A percentile compares a stretch with the other conserved stretches of the same genome.
These are phyloP conservation scores for Cercophora newfieldiana DNA, from an alignment of 495 filamentous ascomycete species.

Conservation along the genomic window DNA sequence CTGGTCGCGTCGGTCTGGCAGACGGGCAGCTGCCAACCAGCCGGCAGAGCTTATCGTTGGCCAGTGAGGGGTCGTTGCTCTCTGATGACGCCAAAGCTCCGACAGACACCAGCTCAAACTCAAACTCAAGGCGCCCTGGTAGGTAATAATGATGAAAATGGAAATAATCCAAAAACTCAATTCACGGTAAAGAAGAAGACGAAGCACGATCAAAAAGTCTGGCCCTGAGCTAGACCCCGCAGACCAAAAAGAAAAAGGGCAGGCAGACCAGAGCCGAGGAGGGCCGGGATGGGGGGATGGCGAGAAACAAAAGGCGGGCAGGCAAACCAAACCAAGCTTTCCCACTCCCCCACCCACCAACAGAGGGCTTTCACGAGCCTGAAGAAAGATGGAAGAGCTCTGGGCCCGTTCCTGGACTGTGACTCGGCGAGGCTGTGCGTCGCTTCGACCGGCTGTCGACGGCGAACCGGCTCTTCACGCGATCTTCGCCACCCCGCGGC, in stretches of 20 bases:
- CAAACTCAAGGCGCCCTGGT: not conserved
- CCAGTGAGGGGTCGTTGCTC: constrained; percentile 21
- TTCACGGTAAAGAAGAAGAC: not conserved
- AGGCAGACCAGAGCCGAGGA: not conserved
- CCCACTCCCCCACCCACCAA: not conserved
- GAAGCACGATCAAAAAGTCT: not conserved
- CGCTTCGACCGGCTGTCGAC: constrained; percentile 24
- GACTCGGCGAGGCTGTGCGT: constrained; percentile 27
- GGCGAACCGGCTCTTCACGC: constrained; percentile 24
- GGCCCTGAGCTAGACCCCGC: not conserved
- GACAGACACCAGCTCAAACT: not conserved
- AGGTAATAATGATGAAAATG: not conserved
- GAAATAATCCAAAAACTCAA: not conserved
- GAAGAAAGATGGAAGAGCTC: not conserved
- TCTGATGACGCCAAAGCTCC: not conserved
- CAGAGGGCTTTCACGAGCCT: not conserved
- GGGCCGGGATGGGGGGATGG: not conserved
- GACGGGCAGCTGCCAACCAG: constrained; percentile 27
- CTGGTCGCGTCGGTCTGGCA: constrained; percentile 5
- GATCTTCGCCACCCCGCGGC: constrained; percentile 26
- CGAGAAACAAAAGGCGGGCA: not conserved
- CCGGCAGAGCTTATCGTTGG: constrained; percentile 19
- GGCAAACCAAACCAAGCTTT: not conserved
- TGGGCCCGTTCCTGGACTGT: constrained; percentile 11
- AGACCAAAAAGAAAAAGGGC: not conserved